phyloP scores from a whole-genome alignment of 192 early-diverging fungal species.

The Coemansia sp. region DNA sequence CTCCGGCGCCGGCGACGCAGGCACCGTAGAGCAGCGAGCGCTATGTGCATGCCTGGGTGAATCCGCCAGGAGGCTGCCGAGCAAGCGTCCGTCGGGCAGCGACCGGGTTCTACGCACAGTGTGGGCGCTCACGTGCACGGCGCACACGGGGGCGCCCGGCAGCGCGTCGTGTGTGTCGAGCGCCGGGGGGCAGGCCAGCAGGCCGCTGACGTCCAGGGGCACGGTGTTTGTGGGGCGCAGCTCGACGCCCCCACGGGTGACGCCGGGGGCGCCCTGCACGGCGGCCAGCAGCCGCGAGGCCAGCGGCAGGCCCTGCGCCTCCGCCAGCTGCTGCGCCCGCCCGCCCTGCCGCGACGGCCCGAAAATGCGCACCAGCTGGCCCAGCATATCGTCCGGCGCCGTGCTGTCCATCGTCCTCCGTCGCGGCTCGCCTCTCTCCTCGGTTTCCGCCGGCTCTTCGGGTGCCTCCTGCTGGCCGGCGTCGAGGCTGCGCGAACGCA shows the following conservation, averaged over 20 bases:
- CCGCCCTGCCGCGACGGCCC: conserved; percentile 22
- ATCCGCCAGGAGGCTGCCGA: not conserved
- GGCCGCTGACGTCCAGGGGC: not conserved
- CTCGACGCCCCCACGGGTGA: not conserved
- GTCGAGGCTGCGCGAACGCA: too few relatives aligned
- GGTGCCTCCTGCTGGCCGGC: too few relatives aligned
- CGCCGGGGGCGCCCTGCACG: not conserved
- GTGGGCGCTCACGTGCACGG: not conserved
- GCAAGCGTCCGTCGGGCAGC: not conserved
- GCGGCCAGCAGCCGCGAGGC: conserved; percentile 29
- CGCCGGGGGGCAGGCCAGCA: not conserved
- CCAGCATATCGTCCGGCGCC: conserved; percentile 18
- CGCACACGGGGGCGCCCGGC: not conserved
- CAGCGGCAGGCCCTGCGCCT: conserved; percentile 44
- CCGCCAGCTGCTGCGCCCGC: conserved; percentile 39
- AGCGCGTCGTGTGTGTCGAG: not conserved
- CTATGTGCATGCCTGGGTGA: too few relatives aligned
- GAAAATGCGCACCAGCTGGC: conserved; percentile 38
- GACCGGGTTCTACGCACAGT: not conserved
- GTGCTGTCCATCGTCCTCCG: not conserved
- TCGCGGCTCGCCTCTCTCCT: not conserved
- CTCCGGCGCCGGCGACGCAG: not conserved
- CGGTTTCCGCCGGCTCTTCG: not conserved
- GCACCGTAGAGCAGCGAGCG: conserved; percentile 3
- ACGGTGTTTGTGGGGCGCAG: conserved; percentile 3